Base-by-base conservation (phyloP, 2,329 filamentous ascomycete species). In the Metarhizium rileyi region DNA sequence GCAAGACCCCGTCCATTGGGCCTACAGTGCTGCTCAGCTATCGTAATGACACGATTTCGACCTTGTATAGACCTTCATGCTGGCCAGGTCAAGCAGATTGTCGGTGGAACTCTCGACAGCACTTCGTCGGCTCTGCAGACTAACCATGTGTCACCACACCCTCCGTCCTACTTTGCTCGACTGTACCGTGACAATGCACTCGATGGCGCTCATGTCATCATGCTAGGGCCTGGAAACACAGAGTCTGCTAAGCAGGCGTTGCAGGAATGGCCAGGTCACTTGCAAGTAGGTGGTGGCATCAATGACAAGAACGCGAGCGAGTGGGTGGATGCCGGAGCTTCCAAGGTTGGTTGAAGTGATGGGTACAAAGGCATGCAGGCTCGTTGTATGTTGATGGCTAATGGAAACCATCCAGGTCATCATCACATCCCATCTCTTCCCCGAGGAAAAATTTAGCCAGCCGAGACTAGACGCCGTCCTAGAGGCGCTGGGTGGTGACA, bases 41-140 rank as follows among this genome's bases (percentile, higher is more conserved):
- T 10, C 42, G 61, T 51, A 53, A 95, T 98, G 93, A 97, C 93
- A 3, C 83, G 84, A 59, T 98, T 98, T 64, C 79, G 93, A 36
- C 93, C 93, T 20, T 98, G 93, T 64, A 97, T 98, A 68, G 93
- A 98, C 70, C 80, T 98, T 48, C 93, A 98, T 68, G 85, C 90
- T n/a, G 93, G 93, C 14, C 85, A 91, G 64, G 93, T 98, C 52
- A 98, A 98, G 74, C 93, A 98, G 68, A 98, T 98, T 59, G 90
- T 98, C 38, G 93, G 93, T 58, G 91, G 93, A 52, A 97, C 93
- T 2, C 78, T 98, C 54, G 85, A 86, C 69, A 78, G 78, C 63
- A 66, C 76, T 8, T 78, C 79, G 1, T 66, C 75, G 6, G 75
- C 79, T 50, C 77, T 97, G 50, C 86, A 89, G 70, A 97, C 91